Base-by-base conservation (phyloP, 202 grass and related monocot species). In the Cymbopogon flexuosus region DNA sequence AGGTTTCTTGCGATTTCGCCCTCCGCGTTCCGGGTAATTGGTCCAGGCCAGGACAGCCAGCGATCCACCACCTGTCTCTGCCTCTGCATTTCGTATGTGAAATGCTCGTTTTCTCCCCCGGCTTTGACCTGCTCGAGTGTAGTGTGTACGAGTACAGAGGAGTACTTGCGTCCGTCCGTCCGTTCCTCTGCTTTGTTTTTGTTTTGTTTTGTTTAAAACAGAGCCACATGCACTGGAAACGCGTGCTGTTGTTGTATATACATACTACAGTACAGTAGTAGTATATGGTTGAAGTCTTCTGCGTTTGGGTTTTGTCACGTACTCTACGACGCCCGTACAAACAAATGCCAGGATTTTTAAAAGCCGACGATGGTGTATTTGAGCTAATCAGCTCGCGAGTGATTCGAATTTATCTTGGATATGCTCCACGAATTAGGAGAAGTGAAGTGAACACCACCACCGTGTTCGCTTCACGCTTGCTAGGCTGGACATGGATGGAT, bases 121-220 rank as follows among this genome's bases (percentile, higher is more conserved):
- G 21, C 30, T 81, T 81, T 76, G 70, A 62, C 62, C 52, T 61
- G 61, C 46, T 22, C 8, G 52, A 10, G 54, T 57, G 51, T 31
- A 33, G 31, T 35, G 34, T 35, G 3, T 35, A 35, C 30, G 30
- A 31, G 15, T 54, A 56, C 6, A 31, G n/a, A n/a, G n/a, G 49
- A 18, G 47, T 51, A 51, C 46, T n/a, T n/a, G 36, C 39, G 16
- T 52, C 16, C 49, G 49, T 52, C 49, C 47, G 12, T 46, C 43
- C 41, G 45, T 46, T 4, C 43, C 43, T 46, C 43, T 52, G 47
- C 47, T n/a, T 15, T 46, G 12, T 11, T 14, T 45, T 49, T 51
- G 46, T 81, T 86, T 30, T 47, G 12, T 14, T 47, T 14, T 1
- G 0, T 5, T 5, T 5, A 68, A 86, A 81, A 31, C 46, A 49